Conservation (phyloP, 139 green algal species). For the Zygnema cylindricum region DNA sequence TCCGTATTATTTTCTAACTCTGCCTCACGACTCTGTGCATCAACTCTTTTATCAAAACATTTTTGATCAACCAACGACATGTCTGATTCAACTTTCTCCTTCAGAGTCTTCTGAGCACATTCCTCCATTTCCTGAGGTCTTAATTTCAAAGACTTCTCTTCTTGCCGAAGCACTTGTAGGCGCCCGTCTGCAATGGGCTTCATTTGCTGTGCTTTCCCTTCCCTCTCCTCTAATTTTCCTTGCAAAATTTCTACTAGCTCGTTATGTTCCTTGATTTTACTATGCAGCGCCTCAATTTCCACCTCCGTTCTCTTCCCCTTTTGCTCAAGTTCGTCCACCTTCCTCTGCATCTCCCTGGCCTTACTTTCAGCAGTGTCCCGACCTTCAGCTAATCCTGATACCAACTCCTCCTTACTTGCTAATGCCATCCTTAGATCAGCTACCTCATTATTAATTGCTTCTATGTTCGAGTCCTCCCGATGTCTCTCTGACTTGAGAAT, state of each 20-base stretch:
- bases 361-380: not conserved
- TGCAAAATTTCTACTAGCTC: not conserved
- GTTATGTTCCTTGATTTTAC: not conserved
- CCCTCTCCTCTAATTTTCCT: not conserved
- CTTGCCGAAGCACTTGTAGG: too few relatives aligned
- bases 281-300: not conserved
- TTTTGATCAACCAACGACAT: too few relatives aligned
- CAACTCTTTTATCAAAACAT: too few relatives aligned
- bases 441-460: not conserved
- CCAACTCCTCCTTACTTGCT: not conserved
- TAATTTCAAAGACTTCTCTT: too few relatives aligned
- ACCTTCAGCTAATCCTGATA: not conserved
- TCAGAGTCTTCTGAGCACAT: too few relatives aligned
- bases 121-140: too few relatives aligned
- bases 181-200: too few relatives aligned
- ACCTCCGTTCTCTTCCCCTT: not conserved
- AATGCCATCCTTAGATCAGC: not conserved
- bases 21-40: too few relatives aligned
- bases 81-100: too few relatives aligned
- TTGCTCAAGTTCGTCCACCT: not conserved
- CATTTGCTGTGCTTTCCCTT: too few relatives aligned
- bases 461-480: not conserved
- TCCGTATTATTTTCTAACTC: too few relatives aligned
- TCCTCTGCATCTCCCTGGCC: not conserved
- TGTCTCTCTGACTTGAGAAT: not conserved